Evolutionary conservation across 371 early-diverging fungal species (phyloP), one percentile per base, ranked within the genome.

Genomic region (Mucor circinelloides): DNA sequence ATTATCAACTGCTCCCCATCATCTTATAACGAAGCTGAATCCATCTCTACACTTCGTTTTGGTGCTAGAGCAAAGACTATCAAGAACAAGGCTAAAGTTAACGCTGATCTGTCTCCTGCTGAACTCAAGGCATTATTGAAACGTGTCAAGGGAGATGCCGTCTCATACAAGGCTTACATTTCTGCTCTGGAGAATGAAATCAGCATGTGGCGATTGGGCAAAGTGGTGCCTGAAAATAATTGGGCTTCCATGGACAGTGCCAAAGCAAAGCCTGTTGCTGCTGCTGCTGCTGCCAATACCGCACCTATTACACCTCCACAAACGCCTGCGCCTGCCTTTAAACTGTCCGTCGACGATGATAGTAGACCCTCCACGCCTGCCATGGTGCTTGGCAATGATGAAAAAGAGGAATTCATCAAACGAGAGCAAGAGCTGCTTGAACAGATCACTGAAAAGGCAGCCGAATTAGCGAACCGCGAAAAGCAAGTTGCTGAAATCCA

Each of bases 51-150:
- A 1, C 85, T 99, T 30, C 90, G 99, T 38, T 99, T 99, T 79
- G 99, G 99, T 76, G 92, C 93, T 80, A 88, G 95, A 64, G 99
- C 99, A 67, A 99, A 99, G 87, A 89, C 93, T 58, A 98, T 99
- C 78, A 97, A 97, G 92, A 98, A 98, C 89, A 97, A 97, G 85
- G 97, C 99, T 76, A 97, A 94, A 84, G 88, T 98, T 77, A 99
- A 99, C 81, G 93, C 93, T 60, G 98, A 97, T 77, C 85, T 95
- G 46, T 92, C 91, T 60, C 92, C 96, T 9, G 91, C 93, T 15
- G 98, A 98, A 73, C 92, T 99, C 71, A 98, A 98, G 81, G 87
- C 85, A 2, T 76, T 96, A 66, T 85, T 99, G 64, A 97, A 96
- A 78, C 92, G 91, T 67, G 87, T 92, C 64, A 95, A 97, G 65